phyloP scores from a whole-genome alignment of 306 rosid genomes.

The Oxytropis ochrocephala region DNA sequence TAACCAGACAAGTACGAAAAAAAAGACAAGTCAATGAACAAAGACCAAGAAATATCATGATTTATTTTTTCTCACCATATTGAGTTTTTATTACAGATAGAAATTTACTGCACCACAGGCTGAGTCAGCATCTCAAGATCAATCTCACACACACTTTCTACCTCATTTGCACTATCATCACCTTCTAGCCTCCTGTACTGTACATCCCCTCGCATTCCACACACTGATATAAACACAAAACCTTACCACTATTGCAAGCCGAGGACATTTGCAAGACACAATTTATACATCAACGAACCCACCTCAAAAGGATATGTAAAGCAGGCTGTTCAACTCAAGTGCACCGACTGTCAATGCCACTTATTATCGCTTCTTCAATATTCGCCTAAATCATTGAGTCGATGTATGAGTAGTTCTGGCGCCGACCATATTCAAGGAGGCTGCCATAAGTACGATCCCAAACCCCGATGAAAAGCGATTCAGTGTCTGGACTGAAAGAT shows the following conservation, averaged over 20 bases:
- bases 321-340: conserved; percentile 22
- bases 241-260: conserved; percentile 8
- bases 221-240: background rate
- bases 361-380: background rate
- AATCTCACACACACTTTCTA: background rate
- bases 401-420: conserved; percentile 39
- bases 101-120: conserved; percentile 8
- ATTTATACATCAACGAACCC: conserved; percentile 38
- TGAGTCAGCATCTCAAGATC: conserved; percentile 15
- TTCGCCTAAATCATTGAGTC: conserved; percentile 32
- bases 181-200: conserved; percentile 45
- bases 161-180: background rate
- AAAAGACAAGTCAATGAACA: background rate
- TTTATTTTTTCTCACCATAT: background rate
- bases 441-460: conserved; percentile 87
- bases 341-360: conserved; percentile 24
- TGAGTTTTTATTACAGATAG: background rate
- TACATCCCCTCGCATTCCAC: conserved; percentile 34
- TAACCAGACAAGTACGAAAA: too few species aligned
- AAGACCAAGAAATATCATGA: background rate
- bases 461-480: conserved; percentile 68
- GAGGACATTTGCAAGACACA: conserved; percentile 23
- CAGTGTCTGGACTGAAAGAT: conserved; percentile 85
- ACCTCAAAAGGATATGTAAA: conserved; percentile 18
- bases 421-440: conserved; percentile 68